These are phyloP conservation scores for Pythium dissotocum DNA, from an alignment of 352 stramenopile genomes.

Conservation along the genomic window DNA sequence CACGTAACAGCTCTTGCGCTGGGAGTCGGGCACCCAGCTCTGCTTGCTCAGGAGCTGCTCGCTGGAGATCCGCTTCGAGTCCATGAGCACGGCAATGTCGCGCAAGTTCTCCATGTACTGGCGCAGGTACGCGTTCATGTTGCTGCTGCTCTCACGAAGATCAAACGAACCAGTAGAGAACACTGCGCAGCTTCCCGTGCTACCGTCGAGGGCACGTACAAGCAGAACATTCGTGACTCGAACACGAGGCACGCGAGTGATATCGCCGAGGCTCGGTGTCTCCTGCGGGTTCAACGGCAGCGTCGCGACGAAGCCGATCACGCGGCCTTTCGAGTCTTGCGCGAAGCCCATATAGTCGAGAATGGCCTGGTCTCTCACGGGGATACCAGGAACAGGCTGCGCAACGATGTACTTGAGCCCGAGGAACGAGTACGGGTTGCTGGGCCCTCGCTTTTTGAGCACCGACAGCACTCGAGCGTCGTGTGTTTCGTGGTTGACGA, in stretches of 20 bases:
- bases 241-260: slow-evolving; percentile 14
- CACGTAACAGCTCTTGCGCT: slow-evolving; percentile 66
- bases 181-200: background rate
- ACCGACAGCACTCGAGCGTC: slow-evolving; percentile 21
- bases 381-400: slow-evolving; percentile 9
- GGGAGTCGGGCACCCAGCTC: slow-evolving; percentile 65
- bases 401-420: slow-evolving; percentile 25
- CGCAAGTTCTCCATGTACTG: slow-evolving; percentile 23
- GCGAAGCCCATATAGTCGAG: slow-evolving; percentile 25
- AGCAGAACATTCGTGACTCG: slow-evolving; percentile 13
- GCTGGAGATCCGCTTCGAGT: slow-evolving; percentile 24
- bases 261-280: slow-evolving; percentile 1
- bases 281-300: slow-evolving; percentile 20
- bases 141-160: slow-evolving; percentile 23
- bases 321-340: slow-evolving; percentile 21
- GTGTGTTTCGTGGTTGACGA: slow-evolving; percentile 10
- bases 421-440: slow-evolving; percentile 15
- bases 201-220: slow-evolving; percentile 6
- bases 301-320: slow-evolving; percentile 20
- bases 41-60: slow-evolving; percentile 16
- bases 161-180: slow-evolving; percentile 17
- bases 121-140: slow-evolving; percentile 19
- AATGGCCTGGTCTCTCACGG: slow-evolving; percentile 14
- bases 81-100: slow-evolving; percentile 20
- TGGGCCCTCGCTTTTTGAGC: background rate